Base-by-base conservation (phyloP, 2,329 filamentous ascomycete species). In the Fusarium solani-melongenae region DNA sequence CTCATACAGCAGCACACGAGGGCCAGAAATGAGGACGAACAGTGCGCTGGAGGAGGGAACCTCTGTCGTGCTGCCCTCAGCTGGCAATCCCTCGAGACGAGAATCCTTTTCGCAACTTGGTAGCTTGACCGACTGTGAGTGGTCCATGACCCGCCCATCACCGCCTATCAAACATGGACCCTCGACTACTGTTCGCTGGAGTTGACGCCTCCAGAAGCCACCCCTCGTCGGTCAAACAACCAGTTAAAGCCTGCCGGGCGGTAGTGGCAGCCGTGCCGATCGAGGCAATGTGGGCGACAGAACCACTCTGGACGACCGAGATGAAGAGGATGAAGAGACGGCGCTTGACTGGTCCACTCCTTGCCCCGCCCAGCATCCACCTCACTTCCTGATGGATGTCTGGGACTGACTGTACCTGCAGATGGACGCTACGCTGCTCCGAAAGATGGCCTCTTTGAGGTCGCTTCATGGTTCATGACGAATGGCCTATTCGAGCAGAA, bases 281-380 rank as follows among this genome's bases (percentile, higher is more conserved):
- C 73, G 69, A 14, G 59, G 68, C 66, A 60, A 60, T 73, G 64
- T 61, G 69, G 71, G 72, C 64, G 38, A 59, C 62, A 66, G 66
- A 70, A 57, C 76, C 74, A 73, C 74, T 76, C 70, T 74, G 20
- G 67, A 73, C 68, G 67, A 71, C 73, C 69, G 76, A 78, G 73
- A 78, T 77, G 73, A 77, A 72, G 63, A 64, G 64, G 64, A 57
- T 59, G 65, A 64, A 76, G 51, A 66, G 64, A 68, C 70, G 64
- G 57, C 68, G 67, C 66, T 73, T 72, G 62, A 71, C 39, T 73
- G 73, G 69, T 67, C 76, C 72, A 76, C 76, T 66, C 31, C 44
- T 53, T 62, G 62, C 67, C 46, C 61, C 58, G 63, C 68, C 41
- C 61, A 67, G 31, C 62, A 29, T 31, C 61, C 67, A 73, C 59